phyloP scores from a whole-genome alignment of 2,329 filamentous ascomycete genomes.

The Tolypocladium cylindrosporum region DNA sequence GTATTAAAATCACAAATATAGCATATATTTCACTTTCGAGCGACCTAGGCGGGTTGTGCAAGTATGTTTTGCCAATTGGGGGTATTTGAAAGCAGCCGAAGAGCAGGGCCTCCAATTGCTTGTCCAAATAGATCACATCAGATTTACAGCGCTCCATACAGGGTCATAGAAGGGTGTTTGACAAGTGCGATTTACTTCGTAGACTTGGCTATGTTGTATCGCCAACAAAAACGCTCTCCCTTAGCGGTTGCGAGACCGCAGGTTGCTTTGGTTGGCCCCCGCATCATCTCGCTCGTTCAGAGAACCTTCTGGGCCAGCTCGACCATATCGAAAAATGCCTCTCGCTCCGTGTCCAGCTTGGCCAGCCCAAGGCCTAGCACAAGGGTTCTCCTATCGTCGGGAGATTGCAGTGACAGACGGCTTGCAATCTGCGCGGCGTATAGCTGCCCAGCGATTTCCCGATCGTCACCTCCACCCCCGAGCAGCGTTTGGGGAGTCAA shows the following conservation, averaged over 20 bases:
- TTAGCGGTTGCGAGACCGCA: not conserved
- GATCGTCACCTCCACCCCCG: conserved; percentile 67
- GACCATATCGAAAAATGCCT: conserved; percentile 54
- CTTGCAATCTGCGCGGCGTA: conserved; percentile 85
- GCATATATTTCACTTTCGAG: no score
- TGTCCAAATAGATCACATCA: no score
- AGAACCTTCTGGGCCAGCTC: conserved; percentile 52
- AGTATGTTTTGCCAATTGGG: no score
- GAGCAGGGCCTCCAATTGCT: no score
- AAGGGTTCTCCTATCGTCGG: conserved; percentile 52
- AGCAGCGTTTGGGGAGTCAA: conserved; percentile 81
- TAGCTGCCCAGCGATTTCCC: conserved; percentile 78
- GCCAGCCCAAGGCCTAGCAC: conserved; percentile 51
- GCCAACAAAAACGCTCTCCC: not conserved
- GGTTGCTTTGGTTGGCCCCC: not conserved
- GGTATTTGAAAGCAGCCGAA: no score
- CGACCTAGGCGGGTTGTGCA: no score
- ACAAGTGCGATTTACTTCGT: no score
- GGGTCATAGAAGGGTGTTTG: no score
- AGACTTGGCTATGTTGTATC: no score
- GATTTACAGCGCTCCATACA: not conserved
- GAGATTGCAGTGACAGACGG: conserved; percentile 60
- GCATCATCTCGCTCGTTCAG: conserved; percentile 12
- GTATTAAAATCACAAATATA: no score
- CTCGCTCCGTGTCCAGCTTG: conserved; percentile 38